Percentiles rank a stretch among this genome's conserved stretches.
Conservation (phyloP, 2,329 filamentous ascomycete species). For the Chaetomium strumarium region DNA sequence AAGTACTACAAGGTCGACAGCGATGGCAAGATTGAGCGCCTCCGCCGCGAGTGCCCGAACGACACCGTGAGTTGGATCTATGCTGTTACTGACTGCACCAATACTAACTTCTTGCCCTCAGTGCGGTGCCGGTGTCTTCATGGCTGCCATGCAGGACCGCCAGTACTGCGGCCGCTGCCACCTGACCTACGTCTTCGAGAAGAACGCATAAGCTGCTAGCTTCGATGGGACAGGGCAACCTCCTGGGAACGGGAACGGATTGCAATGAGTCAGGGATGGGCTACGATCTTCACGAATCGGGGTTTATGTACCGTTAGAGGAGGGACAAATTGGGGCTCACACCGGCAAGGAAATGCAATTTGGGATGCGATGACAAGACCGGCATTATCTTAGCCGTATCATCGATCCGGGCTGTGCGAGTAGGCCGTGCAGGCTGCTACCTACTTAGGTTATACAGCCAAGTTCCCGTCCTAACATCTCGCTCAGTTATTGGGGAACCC, state of each 20-base stretch:
- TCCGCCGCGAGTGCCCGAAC: conserved; percentile 93
- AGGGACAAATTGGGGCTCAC: conserved; percentile 25
- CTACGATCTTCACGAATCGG: conserved; percentile 27
- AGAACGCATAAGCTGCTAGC: conserved; percentile 43
- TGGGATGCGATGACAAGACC: conserved; percentile 19
- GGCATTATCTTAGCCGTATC: conserved; percentile 5
- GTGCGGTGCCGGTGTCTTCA: conserved; percentile 99
- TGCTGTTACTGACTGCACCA: background rate
- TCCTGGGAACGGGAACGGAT: conserved; percentile 23
- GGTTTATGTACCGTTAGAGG: conserved; percentile 31
- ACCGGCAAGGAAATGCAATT: conserved; percentile 29
- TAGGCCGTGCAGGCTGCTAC: conserved; percentile 11
- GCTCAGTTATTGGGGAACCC: conserved; percentile 45
- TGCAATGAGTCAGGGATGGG: conserved; percentile 26
- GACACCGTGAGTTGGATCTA: conserved; percentile 61
- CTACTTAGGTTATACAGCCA: conserved; percentile 9
- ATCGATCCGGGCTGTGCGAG: conserved; percentile 4
- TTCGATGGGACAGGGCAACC: conserved; percentile 16
- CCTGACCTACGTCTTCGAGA: conserved; percentile 68
- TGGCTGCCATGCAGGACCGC: conserved; percentile 99
- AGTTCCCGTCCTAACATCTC: conserved; percentile 15
- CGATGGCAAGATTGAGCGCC: conserved; percentile 99
- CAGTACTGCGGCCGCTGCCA: conserved; percentile 86
- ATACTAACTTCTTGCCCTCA: conserved; percentile 38
- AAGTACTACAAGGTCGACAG: conserved; percentile 99